These are phyloP conservation scores for Talaromyces sp. DNA, from an alignment of 2,329 filamentous ascomycete genomes.

Conservation along the genomic window DNA sequence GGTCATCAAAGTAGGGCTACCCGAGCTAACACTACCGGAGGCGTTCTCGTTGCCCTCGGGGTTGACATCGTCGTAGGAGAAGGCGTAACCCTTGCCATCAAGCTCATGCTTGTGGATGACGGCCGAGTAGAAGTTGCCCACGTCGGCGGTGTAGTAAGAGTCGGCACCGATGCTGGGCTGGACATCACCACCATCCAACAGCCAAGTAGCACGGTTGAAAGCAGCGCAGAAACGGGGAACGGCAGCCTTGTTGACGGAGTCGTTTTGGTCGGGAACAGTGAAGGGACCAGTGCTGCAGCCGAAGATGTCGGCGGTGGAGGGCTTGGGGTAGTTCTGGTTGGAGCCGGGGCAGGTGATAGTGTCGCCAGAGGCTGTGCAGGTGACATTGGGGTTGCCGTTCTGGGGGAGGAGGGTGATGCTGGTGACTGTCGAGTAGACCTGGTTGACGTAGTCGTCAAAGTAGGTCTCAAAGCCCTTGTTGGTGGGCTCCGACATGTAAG, in stretches of 20 bases:
- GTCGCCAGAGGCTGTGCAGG: constrained; percentile 38
- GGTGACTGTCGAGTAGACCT: constrained; percentile 50
- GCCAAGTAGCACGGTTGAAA: constrained; percentile 45
- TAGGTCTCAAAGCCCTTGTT: not conserved
- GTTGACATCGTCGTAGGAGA: constrained; percentile 65
- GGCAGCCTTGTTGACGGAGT: constrained; percentile 36
- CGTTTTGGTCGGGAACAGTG: constrained; percentile 18
- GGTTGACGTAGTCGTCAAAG: constrained; percentile 44
- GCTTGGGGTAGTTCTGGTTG: constrained; percentile 41
- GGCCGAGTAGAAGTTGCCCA: constrained; percentile 40
- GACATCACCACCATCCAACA: constrained; percentile 43
- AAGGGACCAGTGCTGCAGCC: constrained; percentile 50
- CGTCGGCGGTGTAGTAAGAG: constrained; percentile 43
- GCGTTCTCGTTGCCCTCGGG: constrained; percentile 49
- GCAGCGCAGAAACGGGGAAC: constrained; percentile 49
- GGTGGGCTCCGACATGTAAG: constrained; percentile 35
- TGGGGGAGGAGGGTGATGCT: constrained; percentile 52
- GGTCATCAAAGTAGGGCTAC: constrained; percentile 42
- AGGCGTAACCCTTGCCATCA: constrained; percentile 60
- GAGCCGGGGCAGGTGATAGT: constrained; percentile 40
- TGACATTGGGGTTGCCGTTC: constrained; percentile 46
- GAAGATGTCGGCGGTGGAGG: constrained; percentile 45
- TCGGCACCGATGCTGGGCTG: constrained; percentile 38
- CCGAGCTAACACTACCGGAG: constrained; percentile 47
- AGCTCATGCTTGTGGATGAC: constrained; percentile 57